These are phyloP conservation scores for Lycium barbarum DNA, from an alignment of 257 asterid species.

Conservation along the genomic window DNA sequence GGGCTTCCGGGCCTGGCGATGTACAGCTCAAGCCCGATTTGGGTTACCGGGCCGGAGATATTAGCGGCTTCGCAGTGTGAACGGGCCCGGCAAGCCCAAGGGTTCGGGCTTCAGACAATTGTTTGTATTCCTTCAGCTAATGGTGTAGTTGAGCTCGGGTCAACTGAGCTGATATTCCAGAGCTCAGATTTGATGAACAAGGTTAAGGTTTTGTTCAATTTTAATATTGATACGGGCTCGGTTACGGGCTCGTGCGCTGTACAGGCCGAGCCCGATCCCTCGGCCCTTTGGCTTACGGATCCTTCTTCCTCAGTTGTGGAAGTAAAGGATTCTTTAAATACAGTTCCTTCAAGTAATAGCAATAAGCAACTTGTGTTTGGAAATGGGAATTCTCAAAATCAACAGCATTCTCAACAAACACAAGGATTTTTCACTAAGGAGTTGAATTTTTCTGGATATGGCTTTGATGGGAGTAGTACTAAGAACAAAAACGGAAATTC, in stretches of 20 bases:
- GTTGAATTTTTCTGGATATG: constrained; percentile 60
- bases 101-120: constrained; percentile 72
- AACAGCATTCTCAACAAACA: constrained; percentile 41
- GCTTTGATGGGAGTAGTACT: constrained; percentile 47
- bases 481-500: constrained; percentile 32
- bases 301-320: constrained; percentile 53
- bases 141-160: constrained; percentile 93
- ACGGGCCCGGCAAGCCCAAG: constrained; percentile 75
- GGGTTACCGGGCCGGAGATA: constrained; percentile 70
- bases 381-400: constrained; percentile 54
- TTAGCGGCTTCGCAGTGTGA: constrained; percentile 62
- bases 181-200: constrained; percentile 77
- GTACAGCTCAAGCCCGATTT: constrained; percentile 62
- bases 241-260: constrained; percentile 57
- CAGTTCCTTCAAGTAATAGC: constrained; percentile 37
- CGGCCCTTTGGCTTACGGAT: constrained; percentile 69
- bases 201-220: constrained; percentile 70
- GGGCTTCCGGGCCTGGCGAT: constrained; percentile 93
- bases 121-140: constrained; percentile 75
- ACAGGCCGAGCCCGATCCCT: constrained; percentile 61
- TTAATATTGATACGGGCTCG: constrained; percentile 56
- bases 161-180: constrained; percentile 70
- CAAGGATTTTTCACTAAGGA: constrained; percentile 47
- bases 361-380: constrained; percentile 45
- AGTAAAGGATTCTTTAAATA: constrained; percentile 44